phyloP scores from a whole-genome alignment of 768 basidiomycete species.

The Leucocoprinus sp. region DNA sequence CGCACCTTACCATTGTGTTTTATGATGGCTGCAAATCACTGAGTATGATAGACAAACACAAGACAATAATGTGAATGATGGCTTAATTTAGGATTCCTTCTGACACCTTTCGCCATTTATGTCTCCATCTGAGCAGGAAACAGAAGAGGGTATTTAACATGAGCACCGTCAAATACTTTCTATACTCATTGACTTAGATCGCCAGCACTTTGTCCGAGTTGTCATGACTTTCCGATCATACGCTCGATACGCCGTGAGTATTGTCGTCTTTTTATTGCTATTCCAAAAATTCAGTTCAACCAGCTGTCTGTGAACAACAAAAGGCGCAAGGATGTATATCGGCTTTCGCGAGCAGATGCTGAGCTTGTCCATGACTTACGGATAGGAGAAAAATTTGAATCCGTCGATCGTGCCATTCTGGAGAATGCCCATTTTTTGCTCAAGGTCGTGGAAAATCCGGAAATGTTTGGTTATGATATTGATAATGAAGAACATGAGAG shows the following conservation, averaged over 20 bases:
- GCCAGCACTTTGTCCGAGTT: conserved; percentile 67
- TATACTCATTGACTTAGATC: conserved; percentile 34
- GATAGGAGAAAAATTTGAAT: conserved; percentile 71
- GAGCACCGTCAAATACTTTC: not conserved
- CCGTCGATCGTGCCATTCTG: conserved; percentile 73
- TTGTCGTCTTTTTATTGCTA: not conserved
- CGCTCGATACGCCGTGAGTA: conserved; percentile 61
- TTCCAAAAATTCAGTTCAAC: not conserved
- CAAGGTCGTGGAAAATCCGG: conserved; percentile 67
- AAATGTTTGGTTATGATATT: conserved; percentile 64
- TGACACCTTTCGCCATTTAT: conserved; percentile 11
- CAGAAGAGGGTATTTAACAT: conserved; percentile 27
- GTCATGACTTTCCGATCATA: conserved; percentile 71
- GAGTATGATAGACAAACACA: conserved; percentile 1
- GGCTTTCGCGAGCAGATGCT: conserved; percentile 61
- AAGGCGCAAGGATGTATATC: conserved; percentile 71
- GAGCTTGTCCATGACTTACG: conserved; percentile 59
- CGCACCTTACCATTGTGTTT: conserved; percentile 12
- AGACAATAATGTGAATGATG: not conserved
- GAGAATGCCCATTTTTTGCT: conserved; percentile 74
- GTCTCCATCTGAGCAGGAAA: conserved; percentile 20
- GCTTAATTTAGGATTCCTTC: too few species aligned
- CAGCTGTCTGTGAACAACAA: conserved; percentile 45
- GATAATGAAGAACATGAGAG: conserved; percentile 22
- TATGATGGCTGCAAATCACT: too few species aligned